Evolutionary conservation across 495 filamentous ascomycete genomes (phyloP).

Genomic region (Elasticomyces elasticus): DNA sequence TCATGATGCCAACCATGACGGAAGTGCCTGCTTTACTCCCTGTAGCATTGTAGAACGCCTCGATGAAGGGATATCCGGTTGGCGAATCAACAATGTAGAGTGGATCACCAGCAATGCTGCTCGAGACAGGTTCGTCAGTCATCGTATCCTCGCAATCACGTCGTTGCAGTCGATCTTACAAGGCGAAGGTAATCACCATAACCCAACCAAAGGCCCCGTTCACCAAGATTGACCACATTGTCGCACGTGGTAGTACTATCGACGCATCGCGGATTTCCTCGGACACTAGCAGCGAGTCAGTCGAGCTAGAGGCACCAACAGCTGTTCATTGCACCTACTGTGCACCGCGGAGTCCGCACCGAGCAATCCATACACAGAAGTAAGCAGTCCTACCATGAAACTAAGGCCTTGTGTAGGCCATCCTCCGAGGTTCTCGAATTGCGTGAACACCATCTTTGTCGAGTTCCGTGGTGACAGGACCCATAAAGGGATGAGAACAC

Average conservation of each 20-base stretch:
- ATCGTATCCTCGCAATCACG: no score
- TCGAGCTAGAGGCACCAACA: conserved; percentile 22
- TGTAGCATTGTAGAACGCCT: conserved; percentile 16
- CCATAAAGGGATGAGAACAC: conserved; percentile 17
- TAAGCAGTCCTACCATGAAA: conserved; percentile 11
- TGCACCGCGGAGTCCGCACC: conserved; percentile 11
- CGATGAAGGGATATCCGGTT: conserved; percentile 7
- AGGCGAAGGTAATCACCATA: conserved; percentile 13
- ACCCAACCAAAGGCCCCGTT: conserved; percentile 13
- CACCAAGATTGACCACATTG: conserved; percentile 7
- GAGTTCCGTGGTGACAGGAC: conserved; percentile 6
- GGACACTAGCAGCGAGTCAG: conserved; percentile 1
- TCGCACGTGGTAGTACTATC: conserved; percentile 5
- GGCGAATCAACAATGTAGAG: neutral
- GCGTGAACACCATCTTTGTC: conserved; percentile 19
- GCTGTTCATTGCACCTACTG: neutral
- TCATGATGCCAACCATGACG: conserved; percentile 12
- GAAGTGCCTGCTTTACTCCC: conserved; percentile 20
- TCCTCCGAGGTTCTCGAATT: conserved; percentile 19
- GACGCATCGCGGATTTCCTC: conserved; percentile 18
- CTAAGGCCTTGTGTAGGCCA: conserved; percentile 14
- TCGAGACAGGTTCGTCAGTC: no score
- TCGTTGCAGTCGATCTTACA: no score
- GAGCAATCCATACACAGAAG: conserved; percentile 5
- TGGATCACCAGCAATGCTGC: neutral